Evolutionary conservation across 2,329 filamentous ascomycete species (phyloP), one percentile per base, ranked within the genome.

Genomic region (Alternaria atra): DNA sequence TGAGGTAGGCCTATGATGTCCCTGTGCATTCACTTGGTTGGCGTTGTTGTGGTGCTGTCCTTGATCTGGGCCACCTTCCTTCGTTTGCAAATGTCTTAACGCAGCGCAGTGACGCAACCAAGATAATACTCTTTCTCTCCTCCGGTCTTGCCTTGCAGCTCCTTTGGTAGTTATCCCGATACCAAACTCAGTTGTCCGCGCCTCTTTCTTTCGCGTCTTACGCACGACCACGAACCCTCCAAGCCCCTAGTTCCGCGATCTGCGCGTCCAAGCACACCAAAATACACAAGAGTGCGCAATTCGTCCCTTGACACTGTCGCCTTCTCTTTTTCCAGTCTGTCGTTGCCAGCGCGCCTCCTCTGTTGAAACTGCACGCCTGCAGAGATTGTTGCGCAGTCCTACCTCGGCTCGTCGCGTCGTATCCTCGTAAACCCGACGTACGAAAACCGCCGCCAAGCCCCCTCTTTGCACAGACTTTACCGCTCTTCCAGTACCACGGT

Each of bases 361-460:
- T 50, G 20, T 23, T 23, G 32, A 5, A 35, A 50, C 15, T 35
- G 34, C 20, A 37, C 32, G 46, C 12, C 32, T 42, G 46, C 17
- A 35, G 23, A 50, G 23, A n/a, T 25, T 13, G 46, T 37, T 27
- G 46, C 30, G 46, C 46, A 23, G 34, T 35, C 8, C 39, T 25
- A 50, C 46, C 46, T 50, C 46, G 46, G 46, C 46, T 25, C 32
- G 23, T 50, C 46, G 32, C 46, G 46, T 50, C 30, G 46, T 50
- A 50, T 35, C 46, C 46, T 50, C 46, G 46, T 37, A 50, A 50
- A 35, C 20, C 46, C 46, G 32, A 15, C 34, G 46, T 25, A 27
- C 32, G 20, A n/a, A 48, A 34, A 50, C 25, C 32, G 13, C 30
- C n/a, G 46, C 46, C 46, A 50, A 50, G 46, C 46, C 32, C 32